These are phyloP conservation scores for Plasmodium adleri DNA, from an alignment of 169 alveolate genomes.

Conservation along the genomic window DNA sequence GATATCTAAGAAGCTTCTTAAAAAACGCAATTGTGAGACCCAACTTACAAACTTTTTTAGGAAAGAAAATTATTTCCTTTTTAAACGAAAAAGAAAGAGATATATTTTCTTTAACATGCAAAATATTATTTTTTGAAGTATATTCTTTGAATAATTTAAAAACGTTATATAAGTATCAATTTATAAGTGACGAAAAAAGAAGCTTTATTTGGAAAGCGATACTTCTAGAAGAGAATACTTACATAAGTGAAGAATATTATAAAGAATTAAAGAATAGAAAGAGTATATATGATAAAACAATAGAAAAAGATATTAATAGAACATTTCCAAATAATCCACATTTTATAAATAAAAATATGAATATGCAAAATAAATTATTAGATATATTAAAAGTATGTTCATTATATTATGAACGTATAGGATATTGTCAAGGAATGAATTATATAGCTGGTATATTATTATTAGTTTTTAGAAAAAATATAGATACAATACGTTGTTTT, in stretches of 20 bases:
- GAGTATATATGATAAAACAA: constrained; percentile 22
- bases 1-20: constrained; percentile 30
- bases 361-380: constrained; percentile 37
- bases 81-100: constrained; percentile 61
- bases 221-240: constrained; percentile 23
- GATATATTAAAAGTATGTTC: constrained; percentile 48
- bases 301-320: constrained; percentile 49
- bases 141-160: constrained; percentile 39
- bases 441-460: constrained; percentile 52
- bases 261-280: constrained; percentile 5
- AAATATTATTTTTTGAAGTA: constrained; percentile 45
- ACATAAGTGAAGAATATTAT: constrained; percentile 31
- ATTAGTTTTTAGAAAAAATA: constrained; percentile 39
- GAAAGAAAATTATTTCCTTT: constrained; percentile 47
- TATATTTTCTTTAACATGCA: constrained; percentile 33
- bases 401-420: constrained; percentile 30
- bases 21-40: constrained; percentile 33
- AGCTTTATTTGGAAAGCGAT: constrained; percentile 46
- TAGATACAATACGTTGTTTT: constrained; percentile 51
- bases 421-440: constrained; percentile 75
- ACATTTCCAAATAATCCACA: constrained; percentile 24
- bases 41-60: constrained; percentile 7
- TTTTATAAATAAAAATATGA: not conserved
- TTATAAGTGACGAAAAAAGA: constrained; percentile 40
- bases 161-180: constrained; percentile 25